phyloP scores from a whole-genome alignment of 148 eudicot species.

The Mesembryanthemum crystallinum region DNA sequence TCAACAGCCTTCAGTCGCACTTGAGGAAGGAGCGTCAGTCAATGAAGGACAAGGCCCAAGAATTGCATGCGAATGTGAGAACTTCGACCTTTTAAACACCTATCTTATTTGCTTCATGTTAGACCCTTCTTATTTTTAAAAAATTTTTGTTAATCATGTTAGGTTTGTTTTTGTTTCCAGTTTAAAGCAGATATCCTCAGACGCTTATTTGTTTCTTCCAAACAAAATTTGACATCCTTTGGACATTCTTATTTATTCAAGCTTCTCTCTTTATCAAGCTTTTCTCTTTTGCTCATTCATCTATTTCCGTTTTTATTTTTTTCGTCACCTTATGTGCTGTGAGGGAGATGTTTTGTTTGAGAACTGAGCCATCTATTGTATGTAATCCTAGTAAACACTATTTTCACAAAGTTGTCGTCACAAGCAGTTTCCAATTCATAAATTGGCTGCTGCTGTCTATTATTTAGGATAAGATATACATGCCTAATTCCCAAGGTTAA shows the following conservation, averaged over 20 bases:
- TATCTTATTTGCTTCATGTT: constrained; percentile 3
- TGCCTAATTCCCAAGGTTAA: not conserved
- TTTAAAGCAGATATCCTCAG: not conserved
- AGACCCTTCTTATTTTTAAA: too few species aligned
- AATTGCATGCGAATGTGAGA: constrained; percentile 68
- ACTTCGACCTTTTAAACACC: constrained; percentile 4
- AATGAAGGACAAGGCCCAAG: constrained; percentile 73
- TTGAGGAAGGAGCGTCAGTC: constrained; percentile 49
- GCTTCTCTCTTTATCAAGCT: not conserved
- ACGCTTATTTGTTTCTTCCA: not conserved
- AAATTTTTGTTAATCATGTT: too few species aligned
- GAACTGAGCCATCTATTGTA: not conserved
- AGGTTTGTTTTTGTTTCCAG: too few species aligned
- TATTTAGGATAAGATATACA: not conserved
- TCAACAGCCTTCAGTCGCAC: constrained; percentile 64
- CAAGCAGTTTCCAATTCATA: not conserved
- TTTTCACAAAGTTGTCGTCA: not conserved
- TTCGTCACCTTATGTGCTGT: not conserved
- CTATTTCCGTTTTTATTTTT: not conserved
- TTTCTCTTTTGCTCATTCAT: not conserved
- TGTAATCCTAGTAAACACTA: not conserved
- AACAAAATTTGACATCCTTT: not conserved
- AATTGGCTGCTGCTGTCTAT: not conserved
- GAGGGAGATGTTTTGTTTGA: not conserved
- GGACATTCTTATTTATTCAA: not conserved